These are phyloP conservation scores for Trypanosoma caninum DNA, from an alignment of 208 protist genomes.

Conservation along the genomic window DNA sequence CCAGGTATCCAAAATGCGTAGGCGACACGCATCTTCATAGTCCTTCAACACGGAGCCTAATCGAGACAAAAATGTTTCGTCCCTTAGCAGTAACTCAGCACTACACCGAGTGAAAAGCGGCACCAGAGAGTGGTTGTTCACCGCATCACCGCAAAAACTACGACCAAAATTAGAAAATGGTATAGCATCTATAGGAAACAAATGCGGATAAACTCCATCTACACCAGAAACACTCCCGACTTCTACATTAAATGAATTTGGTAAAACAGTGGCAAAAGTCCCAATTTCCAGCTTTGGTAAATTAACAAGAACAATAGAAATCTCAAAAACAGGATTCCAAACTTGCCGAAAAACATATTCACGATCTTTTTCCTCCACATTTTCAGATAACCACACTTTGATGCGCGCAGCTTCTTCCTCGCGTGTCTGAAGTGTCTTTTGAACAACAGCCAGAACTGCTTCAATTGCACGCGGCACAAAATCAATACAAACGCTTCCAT, in stretches of 20 bases:
- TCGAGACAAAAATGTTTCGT: conserved; percentile 42
- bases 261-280: neutral
- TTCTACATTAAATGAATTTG: neutral
- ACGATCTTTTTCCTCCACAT: conserved; percentile 34
- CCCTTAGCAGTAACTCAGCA: conserved; percentile 39
- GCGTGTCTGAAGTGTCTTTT: conserved; percentile 58
- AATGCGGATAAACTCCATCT: neutral
- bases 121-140: conserved; percentile 22
- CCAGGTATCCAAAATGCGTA: conserved; percentile 41
- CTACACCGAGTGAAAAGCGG: conserved; percentile 58
- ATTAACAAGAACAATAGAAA: conserved; percentile 82
- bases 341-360: conserved; percentile 49
- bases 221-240: neutral
- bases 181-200: conserved; percentile 27
- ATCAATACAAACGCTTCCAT: conserved; percentile 71
- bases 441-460: conserved; percentile 58
- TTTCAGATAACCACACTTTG: conserved; percentile 37
- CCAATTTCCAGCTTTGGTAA: conserved; percentile 27
- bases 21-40: conserved; percentile 73
- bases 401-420: conserved; percentile 44
- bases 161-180: conserved; percentile 37
- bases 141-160: conserved; percentile 13
- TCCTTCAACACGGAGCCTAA: conserved; percentile 39
- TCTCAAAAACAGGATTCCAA: conserved; percentile 58
- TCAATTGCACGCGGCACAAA: conserved; percentile 60